Conservation (phyloP, 192 early-diverging fungal genomes). For the Backusella westeae region DNA sequence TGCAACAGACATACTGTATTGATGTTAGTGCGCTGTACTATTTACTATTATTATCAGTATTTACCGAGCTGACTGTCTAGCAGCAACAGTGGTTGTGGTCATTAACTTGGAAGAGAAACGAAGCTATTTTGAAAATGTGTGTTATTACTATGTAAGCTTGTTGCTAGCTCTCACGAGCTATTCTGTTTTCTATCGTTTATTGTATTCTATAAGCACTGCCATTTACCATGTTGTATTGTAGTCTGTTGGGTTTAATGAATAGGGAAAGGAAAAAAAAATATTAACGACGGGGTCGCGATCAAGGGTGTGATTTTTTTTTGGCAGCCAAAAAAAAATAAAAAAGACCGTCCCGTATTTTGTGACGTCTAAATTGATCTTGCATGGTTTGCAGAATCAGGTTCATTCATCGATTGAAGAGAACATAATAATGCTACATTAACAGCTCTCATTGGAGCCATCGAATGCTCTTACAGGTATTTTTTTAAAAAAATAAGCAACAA, state of each 20-base stretch:
- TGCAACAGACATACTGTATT: constrained; percentile 12
- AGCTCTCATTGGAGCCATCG: too few species aligned
- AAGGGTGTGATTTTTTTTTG: background rate
- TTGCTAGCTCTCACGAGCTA: background rate
- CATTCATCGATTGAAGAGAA: too few species aligned
- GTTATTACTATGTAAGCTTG: background rate
- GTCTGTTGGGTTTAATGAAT: background rate
- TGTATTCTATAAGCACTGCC: background rate
- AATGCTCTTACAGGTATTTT: too few species aligned
- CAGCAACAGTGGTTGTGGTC: constrained; percentile 7
- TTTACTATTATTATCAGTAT: background rate
- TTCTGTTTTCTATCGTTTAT: background rate
- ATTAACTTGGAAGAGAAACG: constrained; percentile 26
- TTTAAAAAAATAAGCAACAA: too few species aligned
- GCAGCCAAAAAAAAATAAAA: background rate
- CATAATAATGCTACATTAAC: too few species aligned
- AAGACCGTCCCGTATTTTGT: constrained; percentile 1
- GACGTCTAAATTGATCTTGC: background rate
- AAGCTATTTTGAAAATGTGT: constrained; percentile 12
- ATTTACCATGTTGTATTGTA: constrained; percentile 3
- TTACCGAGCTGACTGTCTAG: constrained; percentile 29
- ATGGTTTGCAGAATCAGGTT: background rate
- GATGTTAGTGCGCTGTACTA: background rate
- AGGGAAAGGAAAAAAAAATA: background rate
- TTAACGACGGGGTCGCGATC: background rate